Evolutionary conservation across 768 basidiomycete genomes (phyloP), one percentile per base, ranked within the genome.

Genomic region (Amanita phalloides): DNA sequence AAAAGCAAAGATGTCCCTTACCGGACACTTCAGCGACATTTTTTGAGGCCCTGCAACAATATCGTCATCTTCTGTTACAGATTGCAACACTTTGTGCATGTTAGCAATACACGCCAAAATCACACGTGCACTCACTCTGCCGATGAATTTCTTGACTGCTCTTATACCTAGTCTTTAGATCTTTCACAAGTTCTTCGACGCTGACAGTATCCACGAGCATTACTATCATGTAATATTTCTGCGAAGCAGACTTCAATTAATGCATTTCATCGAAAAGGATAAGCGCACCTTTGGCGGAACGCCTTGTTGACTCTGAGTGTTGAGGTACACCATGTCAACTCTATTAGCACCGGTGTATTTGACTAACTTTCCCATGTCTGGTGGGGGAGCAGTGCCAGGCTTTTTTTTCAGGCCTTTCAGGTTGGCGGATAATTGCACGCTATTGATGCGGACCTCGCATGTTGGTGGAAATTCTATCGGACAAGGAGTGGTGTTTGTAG

Each of bases 351-450:
- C 67, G 45, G 60, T 69, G 10, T 68, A 55, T 49, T 73, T 68
- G 6, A 72, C 64, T 54, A 71, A 69, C 57, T 71, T 69, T 36
- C 69, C 68, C 32, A 78, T 58, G 62, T 92, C 85, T 1, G 90
- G 84, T 5, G 92, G 92, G n/a, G 92, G 90, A 1, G 91, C 89
- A 39, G 90, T 94, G 3, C 92, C 92, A 26, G 90, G 86, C 59
- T 89, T 93, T 73, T 96, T 96, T 76, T 96, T 96, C 63, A 95
- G 68, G 4, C 93, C 93, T 64, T 91, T 91, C 56, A 92, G 65
- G 64, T 85, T 93, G 35, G 84, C 89, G 17, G 71, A 70, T 28
- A 95, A 68, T 49, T 79, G 73, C 2, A 71, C 71, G 50, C 69
- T 74, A 65, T 96, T 95, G 36, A 94, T 79, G 61, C 90, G 84